These are phyloP conservation scores for Zasmidium cellare DNA, from an alignment of 2,329 filamentous ascomycete genomes.

Conservation along the genomic window DNA sequence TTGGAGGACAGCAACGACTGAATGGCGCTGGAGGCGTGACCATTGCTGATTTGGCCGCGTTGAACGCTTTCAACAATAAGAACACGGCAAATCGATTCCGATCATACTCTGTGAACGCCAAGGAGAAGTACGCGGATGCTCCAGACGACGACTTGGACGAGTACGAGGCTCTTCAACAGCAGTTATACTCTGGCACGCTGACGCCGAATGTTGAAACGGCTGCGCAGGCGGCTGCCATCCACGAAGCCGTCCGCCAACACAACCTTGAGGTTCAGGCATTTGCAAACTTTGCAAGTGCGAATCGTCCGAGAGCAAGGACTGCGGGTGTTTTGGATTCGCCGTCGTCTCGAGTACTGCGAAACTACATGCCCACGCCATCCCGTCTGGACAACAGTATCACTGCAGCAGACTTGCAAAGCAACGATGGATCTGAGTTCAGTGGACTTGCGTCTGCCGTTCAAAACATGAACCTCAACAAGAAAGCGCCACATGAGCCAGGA, in stretches of 20 bases:
- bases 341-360: slow-evolving; percentile 62
- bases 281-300: slow-evolving; percentile 77
- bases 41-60: slow-evolving; percentile 71
- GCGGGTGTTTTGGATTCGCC: slow-evolving; percentile 86
- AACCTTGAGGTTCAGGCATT: slow-evolving; percentile 93
- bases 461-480: slow-evolving; percentile 72
- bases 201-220: slow-evolving; percentile 61
- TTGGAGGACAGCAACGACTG: slow-evolving; percentile 52
- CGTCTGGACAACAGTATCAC: slow-evolving; percentile 75
- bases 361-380: slow-evolving; percentile 74
- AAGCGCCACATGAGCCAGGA: slow-evolving; percentile 65
- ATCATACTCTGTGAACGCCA: slow-evolving; percentile 98
- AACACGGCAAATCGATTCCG: slow-evolving; percentile 80
- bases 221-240: slow-evolving; percentile 58
- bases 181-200: slow-evolving; percentile 58
- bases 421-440: slow-evolving; percentile 76
- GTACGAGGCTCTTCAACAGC: slow-evolving; percentile 57
- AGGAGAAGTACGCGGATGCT: slow-evolving; percentile 93
- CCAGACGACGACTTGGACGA: slow-evolving; percentile 57
- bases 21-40: slow-evolving; percentile 55
- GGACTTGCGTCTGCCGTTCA: slow-evolving; percentile 81
- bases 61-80: slow-evolving; percentile 73
- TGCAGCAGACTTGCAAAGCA: slow-evolving; percentile 70
- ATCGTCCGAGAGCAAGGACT: slow-evolving; percentile 83
- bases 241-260: slow-evolving; percentile 80